Evolutionary conservation across 805 yeast genomes (phyloP), one percentile per base, ranked within the genome.

Genomic region (Ogataea naganishii): DNA sequence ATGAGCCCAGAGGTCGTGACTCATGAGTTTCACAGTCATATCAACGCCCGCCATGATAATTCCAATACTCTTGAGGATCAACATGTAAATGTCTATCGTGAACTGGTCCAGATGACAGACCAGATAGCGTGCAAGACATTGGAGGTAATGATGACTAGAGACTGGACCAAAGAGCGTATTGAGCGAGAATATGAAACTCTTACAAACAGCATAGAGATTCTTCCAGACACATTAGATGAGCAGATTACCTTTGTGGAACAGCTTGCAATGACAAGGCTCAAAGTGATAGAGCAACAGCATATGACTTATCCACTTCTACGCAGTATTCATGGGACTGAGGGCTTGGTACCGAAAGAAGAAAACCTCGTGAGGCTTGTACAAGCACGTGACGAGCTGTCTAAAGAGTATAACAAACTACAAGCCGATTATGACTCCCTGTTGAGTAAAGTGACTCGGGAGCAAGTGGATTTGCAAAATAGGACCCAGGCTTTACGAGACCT

Each of bases 241-340:
- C 26, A 23, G 15, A 23, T 23, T 23, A 23, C 26, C 12, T 12
- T 23, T 23, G 11, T 23, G n/a, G 26, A 23, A 12, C 9, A 23
- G 11, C 14, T 12, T 17, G 14, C 15, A 12, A 12, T 10, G 26
- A 23, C n/a, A 18, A 25, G 38, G 23, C 24, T 28, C 6, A 16
- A 27, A 18, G 30, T 38, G 5, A 29, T 35, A 8, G 37, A 40
- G 4, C 33, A 33, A 24, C 32, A 32, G 16, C 21, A 29, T 13
- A 27, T 35, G 10, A 35, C 41, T n/a, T 33, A 35, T 25, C 41
- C 41, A 11, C 20, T 35, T 10, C 26, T 37, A 21, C 20, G 35
- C n/a, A 15, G 29, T 14, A 22, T 37, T 1, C 35, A 40, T 25
- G 35, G 27, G 12, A 26, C 16, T 6, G 18, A 14, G 10, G 32